Conservation (phyloP, 106 monocot species). For the Apostasia ramifera region DNA sequence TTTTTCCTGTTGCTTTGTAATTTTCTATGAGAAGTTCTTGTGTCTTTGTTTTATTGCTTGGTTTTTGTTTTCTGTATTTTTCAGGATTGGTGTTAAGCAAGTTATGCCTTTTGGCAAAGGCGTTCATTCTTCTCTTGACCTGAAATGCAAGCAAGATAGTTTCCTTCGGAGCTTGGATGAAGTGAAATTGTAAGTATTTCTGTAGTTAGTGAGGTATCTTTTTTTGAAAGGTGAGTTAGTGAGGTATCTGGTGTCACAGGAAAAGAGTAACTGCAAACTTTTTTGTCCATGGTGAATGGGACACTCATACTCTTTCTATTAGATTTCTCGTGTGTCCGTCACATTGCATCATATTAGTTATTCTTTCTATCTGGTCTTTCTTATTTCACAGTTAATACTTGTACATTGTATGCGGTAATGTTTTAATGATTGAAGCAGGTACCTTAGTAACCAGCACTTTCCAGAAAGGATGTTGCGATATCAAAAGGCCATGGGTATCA, state of each 20-base stretch:
- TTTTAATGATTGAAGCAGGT: constrained; percentile 29
- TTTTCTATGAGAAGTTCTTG: not conserved
- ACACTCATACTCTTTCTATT: too few species aligned
- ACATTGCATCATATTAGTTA: too few species aligned
- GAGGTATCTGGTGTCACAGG: too few species aligned
- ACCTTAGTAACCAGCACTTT: constrained; percentile 76
- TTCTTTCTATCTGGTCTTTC: too few species aligned
- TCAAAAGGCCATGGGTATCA: constrained; percentile 31
- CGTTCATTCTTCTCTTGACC: constrained; percentile 67
- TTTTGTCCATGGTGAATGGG: too few species aligned
- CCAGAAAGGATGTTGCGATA: constrained; percentile 65
- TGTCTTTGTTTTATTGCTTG: not conserved
- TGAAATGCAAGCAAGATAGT: constrained; percentile 78
- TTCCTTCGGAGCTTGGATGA: constrained; percentile 82
- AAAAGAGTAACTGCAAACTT: too few species aligned
- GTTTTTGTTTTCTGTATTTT: constrained; percentile 12
- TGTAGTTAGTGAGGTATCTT: too few species aligned
- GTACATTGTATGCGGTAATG: not conserved
- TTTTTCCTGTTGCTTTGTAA: not conserved
- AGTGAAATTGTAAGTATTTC: constrained; percentile 65
- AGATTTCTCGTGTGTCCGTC: too few species aligned
- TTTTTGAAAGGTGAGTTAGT: too few species aligned
- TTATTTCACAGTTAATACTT: not conserved
- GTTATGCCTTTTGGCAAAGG: constrained; percentile 85
- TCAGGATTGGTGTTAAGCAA: constrained; percentile 76